Evolutionary conservation across 106 monocot species (phyloP), one percentile per base, ranked within the genome.

Genomic region (Apostasia shenzhenica): DNA sequence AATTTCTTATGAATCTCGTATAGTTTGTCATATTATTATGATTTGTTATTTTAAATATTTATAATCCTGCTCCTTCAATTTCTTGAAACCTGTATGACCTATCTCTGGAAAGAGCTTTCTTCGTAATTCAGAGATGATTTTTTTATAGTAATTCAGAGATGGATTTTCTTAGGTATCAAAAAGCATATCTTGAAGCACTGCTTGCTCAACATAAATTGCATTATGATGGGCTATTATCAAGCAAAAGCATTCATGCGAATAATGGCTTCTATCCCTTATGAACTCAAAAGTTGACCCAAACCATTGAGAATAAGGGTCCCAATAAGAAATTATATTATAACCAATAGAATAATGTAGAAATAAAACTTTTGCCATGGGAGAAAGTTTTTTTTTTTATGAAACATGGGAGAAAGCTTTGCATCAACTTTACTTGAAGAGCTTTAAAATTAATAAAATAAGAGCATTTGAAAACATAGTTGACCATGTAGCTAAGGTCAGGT

Each of bases 401-500:
- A 26, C 26, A 26, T 26, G 26, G 26, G 26, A 26, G 26, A 26
- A 26, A 26, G 26, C 26, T 26, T 26, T 82, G 67, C 43, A 50
- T 85, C 78, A 13, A 75, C 83, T 59, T 78, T 94, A n/a, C 56
- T 94, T 79, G 90, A 87, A 74, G 94, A 94, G 60, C 26, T 88
- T 90, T 14, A 94, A 88, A 72, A 90, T 56, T 57, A 91, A 81
- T 52, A 91, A 84, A 61, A 63, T 77, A 4, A 81, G 71, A 74
- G 81, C 56, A 13, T 86, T 88, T 81, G 91, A 95, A 14, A 83
- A 91, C 75, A 95, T 95, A 77, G 70, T 78, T 3, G 86, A 77
- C 39, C 91, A 91, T 26, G 26, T 26, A 26, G 26, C 26, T 26
- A 26, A 26, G 26, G 26, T 26, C 26, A 26, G 26, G 26, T 26